A percentile compares a stretch with the other conserved stretches of the same genome.
phyloP scores from a whole-genome alignment of 2,329 filamentous ascomycete species.

The Hortaea werneckii region DNA sequence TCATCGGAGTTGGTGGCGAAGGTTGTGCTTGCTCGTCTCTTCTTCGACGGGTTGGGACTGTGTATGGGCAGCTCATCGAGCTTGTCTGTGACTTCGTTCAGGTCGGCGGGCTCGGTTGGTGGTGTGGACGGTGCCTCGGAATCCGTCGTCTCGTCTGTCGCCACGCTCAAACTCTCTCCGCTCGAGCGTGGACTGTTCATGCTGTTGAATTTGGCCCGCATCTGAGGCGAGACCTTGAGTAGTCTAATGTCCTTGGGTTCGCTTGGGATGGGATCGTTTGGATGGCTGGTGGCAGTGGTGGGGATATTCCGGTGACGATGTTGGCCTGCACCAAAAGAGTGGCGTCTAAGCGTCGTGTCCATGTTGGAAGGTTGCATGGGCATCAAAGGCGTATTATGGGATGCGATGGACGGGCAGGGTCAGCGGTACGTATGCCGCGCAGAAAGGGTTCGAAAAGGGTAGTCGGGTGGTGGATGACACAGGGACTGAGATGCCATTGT shows the following conservation, averaged over 20 bases:
- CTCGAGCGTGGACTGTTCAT: slow-evolving; percentile 21
- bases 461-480: not conserved
- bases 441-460: not conserved
- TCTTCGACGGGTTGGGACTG: slow-evolving; percentile 7
- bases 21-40: slow-evolving; percentile 25
- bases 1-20: slow-evolving; percentile 45
- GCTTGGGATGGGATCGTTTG: slow-evolving; percentile 35
- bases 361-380: not conserved
- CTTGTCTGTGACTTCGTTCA: slow-evolving; percentile 34
- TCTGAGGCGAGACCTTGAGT: slow-evolving; percentile 14
- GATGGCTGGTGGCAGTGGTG: slow-evolving; percentile 34
- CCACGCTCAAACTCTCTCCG: slow-evolving; percentile 17
- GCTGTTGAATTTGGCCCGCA: slow-evolving; percentile 19
- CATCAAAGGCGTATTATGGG: not conserved
- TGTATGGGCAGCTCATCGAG: slow-evolving; percentile 27
- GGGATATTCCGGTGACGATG: slow-evolving; percentile 31
- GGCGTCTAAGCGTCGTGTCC: slow-evolving; percentile 1
- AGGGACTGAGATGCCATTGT: not conserved
- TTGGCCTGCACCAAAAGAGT: slow-evolving; percentile 18
- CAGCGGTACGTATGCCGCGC: not conserved
- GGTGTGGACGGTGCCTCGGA: slow-evolving; percentile 35
- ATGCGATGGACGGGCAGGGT: not conserved
- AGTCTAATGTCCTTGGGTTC: slow-evolving; percentile 26
- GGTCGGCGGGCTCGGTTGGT: slow-evolving; percentile 30
- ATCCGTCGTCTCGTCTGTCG: slow-evolving; percentile 29